Base-by-base conservation (phyloP, 2,329 filamentous ascomycete species). In the Boeremia exigua region DNA sequence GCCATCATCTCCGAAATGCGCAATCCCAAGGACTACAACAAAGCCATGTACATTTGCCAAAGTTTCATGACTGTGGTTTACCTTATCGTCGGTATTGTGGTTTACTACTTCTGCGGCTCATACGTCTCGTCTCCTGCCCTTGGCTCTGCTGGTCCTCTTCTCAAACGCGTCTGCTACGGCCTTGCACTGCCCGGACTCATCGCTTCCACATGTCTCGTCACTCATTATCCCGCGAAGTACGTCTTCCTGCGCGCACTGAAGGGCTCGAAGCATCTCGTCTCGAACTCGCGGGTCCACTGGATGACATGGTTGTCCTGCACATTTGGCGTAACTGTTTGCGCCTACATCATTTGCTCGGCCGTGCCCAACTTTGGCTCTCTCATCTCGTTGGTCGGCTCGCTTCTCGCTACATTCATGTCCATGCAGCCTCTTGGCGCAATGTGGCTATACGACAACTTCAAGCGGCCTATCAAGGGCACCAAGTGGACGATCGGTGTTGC, bases 1-100 rank as follows among this genome's bases (percentile, higher is more conserved):
- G 84, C 84, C 3, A 83, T 88, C 49, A 87, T 88, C 27, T 83
- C 82, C 0, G 86, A 88, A 74, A 88, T 88, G 85, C 77, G 76
- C 36, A 56, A 79, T 27, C 86, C 86, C 0, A 76, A 76, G 12
- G 82, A 86, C 63, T 88, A 85, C 71, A 81, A 79, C 60, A 87
- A 86, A 67, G 81, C 86, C 0, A 76, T 88, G 0, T 86, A 82
- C 66, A 69, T 82, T 3, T 85, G 82, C 72, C 86, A 86, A 84
- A 75, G 70, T 11, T 70, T 87, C 39, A 84, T 86, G n/a, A 82
- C 81, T 0, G 78, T 79, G 0, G 80, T 81, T 0, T 88, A 88
- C 65, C 75, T 86, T 11, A 77, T 79, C 25, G 85, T 87, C 63
- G 79, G 78, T 33, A 75, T 87, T 6, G 82, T 86, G 3, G 81